These are phyloP conservation scores for Hypseocharis bilobata DNA, from an alignment of 441 rosid genomes.

Conservation along the genomic window DNA sequence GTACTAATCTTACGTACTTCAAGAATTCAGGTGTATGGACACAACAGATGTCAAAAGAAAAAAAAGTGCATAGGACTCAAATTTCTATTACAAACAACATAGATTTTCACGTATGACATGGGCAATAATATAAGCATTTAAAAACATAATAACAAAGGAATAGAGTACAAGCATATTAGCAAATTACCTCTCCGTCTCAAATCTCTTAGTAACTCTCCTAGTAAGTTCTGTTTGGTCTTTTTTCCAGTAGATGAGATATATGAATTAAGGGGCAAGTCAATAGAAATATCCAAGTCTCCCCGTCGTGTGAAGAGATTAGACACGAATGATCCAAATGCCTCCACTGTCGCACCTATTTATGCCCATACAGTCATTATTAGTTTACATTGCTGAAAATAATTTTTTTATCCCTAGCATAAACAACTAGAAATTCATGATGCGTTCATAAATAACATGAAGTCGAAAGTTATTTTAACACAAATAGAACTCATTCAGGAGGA, in stretches of 20 bases:
- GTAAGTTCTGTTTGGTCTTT: constrained; percentile 51
- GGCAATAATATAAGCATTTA: background rate
- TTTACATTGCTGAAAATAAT: background rate
- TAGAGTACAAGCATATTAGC: background rate
- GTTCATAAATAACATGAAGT: background rate
- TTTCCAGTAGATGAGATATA: constrained; percentile 54
- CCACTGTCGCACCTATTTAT: constrained; percentile 67
- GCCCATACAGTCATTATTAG: constrained; percentile 19
- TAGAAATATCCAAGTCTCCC: constrained; percentile 84
- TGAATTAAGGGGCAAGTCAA: constrained; percentile 45
- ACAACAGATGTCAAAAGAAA: background rate
- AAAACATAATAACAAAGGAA: background rate
- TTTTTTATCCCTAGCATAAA: background rate
- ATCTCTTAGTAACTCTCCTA: constrained; percentile 45
- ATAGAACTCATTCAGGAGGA: background rate
- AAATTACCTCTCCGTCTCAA: constrained; percentile 48
- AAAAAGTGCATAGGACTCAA: too few relatives aligned
- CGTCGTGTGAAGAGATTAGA: constrained; percentile 72
- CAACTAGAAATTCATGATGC: background rate
- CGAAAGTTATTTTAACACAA: background rate
- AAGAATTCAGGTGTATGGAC: background rate
- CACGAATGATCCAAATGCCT: constrained; percentile 81
- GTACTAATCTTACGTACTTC: background rate
- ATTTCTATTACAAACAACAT: background rate
- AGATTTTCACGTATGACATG: too few relatives aligned